Conservation (phyloP, 1,284 basidiomycete genomes). For the Cutaneotrichosporon cavernicola region DNA sequence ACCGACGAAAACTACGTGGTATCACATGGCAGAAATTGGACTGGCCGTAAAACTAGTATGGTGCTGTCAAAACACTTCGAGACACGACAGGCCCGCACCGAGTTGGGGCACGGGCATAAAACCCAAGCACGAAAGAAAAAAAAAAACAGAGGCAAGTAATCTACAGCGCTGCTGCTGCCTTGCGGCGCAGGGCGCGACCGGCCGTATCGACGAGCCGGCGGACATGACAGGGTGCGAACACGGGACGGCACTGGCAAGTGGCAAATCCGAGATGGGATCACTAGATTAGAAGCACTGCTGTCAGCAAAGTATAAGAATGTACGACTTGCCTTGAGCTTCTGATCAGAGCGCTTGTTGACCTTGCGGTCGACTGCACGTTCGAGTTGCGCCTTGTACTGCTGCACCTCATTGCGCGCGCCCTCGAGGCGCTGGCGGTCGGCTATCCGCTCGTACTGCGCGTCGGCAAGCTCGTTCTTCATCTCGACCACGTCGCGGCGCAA, state of each 20-base stretch:
- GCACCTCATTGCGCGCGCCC: slow-evolving; percentile 41
- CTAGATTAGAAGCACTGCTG: slow-evolving; percentile 30
- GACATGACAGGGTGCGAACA: background rate
- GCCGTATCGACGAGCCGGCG: background rate
- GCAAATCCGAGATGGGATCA: background rate
- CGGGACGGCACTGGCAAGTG: background rate
- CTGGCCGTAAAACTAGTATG: background rate
- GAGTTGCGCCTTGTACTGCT: slow-evolving; percentile 39
- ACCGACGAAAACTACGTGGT: slow-evolving; percentile 1
- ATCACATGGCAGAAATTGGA: slow-evolving; percentile 1
- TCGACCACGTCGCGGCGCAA: slow-evolving; percentile 29
- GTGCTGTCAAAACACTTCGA: background rate
- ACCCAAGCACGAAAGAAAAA: background rate
- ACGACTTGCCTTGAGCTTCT: slow-evolving; percentile 45
- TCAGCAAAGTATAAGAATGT: background rate
- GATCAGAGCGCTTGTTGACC: slow-evolving; percentile 40
- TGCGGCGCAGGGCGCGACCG: background rate
- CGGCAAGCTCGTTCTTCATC: slow-evolving; percentile 31
- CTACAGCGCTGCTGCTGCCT: background rate
- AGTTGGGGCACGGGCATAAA: background rate
- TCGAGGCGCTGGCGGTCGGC: slow-evolving; percentile 40
- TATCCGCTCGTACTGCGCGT: slow-evolving; percentile 39
- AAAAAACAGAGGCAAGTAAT: background rate
- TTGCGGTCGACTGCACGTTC: slow-evolving; percentile 47
- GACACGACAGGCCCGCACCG: slow-evolving; percentile 1